Base-by-base conservation (phyloP, 306 rosid species). In the Lablab purpureus region DNA sequence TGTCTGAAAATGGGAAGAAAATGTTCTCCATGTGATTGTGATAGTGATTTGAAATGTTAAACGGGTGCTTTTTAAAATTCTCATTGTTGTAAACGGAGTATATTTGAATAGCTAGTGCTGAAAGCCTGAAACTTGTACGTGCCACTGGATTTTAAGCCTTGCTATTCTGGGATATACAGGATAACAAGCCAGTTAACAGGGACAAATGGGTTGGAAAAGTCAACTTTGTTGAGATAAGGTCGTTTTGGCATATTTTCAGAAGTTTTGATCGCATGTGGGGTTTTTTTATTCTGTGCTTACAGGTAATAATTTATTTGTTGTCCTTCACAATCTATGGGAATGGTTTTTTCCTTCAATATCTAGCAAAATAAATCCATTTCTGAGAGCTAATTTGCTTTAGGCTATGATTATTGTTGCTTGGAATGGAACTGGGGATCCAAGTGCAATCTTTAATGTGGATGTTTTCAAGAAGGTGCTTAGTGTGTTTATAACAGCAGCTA, bases 181-280 rank as follows among this genome's bases (percentile, higher is more conserved):
- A 89, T 79, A 81, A 56, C 70, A 95, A 88, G 80, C 85, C 90
- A 45, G 67, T 76, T 54, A 58, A 74, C 56, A 84, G 72, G 75
- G 97, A 88, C 86, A 87, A 87, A 85, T 92, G 99, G 99, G 93
- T 92, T 62, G 99, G 98, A 80, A 95, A 95, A 86, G 99, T 82
- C 30, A 91, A 92, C 78, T 95, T 95, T 64, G 99, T 95, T 68
- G 99, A 95, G 92, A 92, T 95, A 78, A 87, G 98, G 82, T 89
- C 99, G 45, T 95, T 91, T 87, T 91, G 96, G 97, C 99, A 95
- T 89, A 54, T 91, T 77, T 95, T 92, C 86, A 86, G 99, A 91
- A 95, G 99, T 90, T 95, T 95, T 87, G 99, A 95, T 59, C 93
- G 99, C 64, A 89, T 95, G 99, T 95, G 99, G 99, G 78, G 94